Evolutionary conservation across 441 rosid species (phyloP).

Genomic region (Aleurites moluccanus): DNA sequence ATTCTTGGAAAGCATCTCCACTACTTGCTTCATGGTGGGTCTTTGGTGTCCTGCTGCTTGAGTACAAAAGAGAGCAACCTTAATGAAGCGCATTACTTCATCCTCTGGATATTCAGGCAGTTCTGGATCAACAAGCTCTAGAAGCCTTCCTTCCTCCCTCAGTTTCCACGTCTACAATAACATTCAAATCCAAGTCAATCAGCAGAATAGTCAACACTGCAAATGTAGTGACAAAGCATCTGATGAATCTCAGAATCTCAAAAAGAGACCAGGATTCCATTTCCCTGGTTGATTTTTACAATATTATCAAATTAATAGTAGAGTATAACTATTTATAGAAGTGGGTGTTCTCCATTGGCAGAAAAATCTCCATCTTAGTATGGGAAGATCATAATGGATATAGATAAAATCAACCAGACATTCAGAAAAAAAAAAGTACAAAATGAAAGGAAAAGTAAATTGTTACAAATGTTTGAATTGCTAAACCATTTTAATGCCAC

Average conservation of each 20-base stretch:
- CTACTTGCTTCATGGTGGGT: conserved; percentile 83
- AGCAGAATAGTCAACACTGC: background rate
- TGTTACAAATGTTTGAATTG: background rate
- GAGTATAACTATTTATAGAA: background rate
- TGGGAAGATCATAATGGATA: background rate
- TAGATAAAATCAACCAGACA: background rate
- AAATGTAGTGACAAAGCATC: background rate
- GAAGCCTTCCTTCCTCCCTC: conserved; percentile 61
- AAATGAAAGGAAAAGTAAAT: background rate
- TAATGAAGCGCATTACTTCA: conserved; percentile 64
- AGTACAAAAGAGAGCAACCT: conserved; percentile 84
- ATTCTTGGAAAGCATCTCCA: conserved; percentile 79
- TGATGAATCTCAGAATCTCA: background rate
- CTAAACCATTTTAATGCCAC: background rate
- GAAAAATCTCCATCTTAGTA: background rate
- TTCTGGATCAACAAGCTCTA: conserved; percentile 76
- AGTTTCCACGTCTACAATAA: conserved; percentile 84
- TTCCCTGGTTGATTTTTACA: background rate
- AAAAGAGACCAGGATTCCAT: background rate
- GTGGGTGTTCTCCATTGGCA: background rate
- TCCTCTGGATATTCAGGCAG: conserved; percentile 55
- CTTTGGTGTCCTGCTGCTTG: conserved; percentile 71
- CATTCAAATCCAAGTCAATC: conserved; percentile 19
- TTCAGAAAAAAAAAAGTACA: too few species aligned
- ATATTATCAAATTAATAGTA: background rate